Conservation (phyloP, 2,329 filamentous ascomycete species). For the Alternaria brassicicola region DNA sequence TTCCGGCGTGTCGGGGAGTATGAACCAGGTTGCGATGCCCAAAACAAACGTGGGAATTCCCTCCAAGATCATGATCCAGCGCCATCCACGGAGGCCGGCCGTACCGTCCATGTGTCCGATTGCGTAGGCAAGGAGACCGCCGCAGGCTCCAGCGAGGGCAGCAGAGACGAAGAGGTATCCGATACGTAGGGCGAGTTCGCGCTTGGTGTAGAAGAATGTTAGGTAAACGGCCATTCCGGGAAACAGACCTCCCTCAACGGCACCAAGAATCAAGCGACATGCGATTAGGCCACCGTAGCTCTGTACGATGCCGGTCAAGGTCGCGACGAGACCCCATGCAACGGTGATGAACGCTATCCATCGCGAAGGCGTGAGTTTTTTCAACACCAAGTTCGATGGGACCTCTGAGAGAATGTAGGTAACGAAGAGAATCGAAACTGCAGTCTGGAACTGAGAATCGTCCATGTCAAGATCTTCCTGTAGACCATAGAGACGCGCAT, state of each 20-base stretch:
- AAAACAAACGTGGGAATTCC: conserved; percentile 62
- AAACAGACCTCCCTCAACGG: conserved; percentile 73
- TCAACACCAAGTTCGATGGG: conserved; percentile 55
- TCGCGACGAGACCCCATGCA: conserved; percentile 65
- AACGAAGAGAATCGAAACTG: conserved; percentile 53
- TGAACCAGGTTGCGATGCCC: conserved; percentile 61
- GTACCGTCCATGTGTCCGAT: conserved; percentile 76
- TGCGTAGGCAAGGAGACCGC: conserved; percentile 74
- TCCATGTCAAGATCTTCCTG: conserved; percentile 66
- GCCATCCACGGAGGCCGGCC: conserved; percentile 69
- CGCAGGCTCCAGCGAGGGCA: conserved; percentile 73
- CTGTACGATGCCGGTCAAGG: conserved; percentile 70
- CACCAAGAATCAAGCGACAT: conserved; percentile 70
- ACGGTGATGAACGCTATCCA: conserved; percentile 67
- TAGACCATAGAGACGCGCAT: conserved; percentile 68
- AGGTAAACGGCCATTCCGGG: conserved; percentile 72
- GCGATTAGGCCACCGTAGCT: conserved; percentile 70
- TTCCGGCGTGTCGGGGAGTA: conserved; percentile 70
- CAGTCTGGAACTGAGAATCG: conserved; percentile 70
- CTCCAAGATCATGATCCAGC: conserved; percentile 71
- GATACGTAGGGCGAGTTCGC: conserved; percentile 73
- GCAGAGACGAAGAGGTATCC: conserved; percentile 75
- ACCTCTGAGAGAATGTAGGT: conserved; percentile 55
- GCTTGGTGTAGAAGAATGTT: conserved; percentile 77
- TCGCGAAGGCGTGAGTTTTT: conserved; percentile 53